Evolutionary conservation across 768 basidiomycete species (phyloP), one percentile per base, ranked within the genome.

Genomic region (Thelephora aurantiotincta): DNA sequence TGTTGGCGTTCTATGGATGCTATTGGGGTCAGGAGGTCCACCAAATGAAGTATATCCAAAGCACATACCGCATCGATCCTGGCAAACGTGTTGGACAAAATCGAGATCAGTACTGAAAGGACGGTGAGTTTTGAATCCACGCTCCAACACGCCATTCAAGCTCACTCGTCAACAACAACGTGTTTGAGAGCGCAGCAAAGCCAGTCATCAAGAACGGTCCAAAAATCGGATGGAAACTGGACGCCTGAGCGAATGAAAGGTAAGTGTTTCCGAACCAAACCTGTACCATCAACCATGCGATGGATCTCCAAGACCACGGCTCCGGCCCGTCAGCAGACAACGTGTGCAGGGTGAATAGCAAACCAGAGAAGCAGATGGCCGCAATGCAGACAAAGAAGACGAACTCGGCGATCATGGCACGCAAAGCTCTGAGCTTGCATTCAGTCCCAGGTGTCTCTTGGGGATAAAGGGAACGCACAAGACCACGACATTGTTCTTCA

Each of bases 51-150:
- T 13, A 26, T 38, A 7, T 34, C 7, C n/a, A 26, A 30, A 48
- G 30, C 26, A 60, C 73, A 46, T 48, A 76, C 76, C 13, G 69
- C 73, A 61, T 82, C 83, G 50, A 75, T 91, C 44, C 74, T 68
- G 2, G 86, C 84, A 50, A 89, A 90, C 0, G 89, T 91, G 59
- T 92, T 92, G 4, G 90, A 91, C 30, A 96, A 64, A 43, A 93
- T 87, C 6, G 88, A 92, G 50, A 94, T 92, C 42, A 94, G 70
- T 57, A 93, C 68, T 70, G 44, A 47, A 11, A 2, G 5, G 6
- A 11, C 12, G 9, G 38, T 41, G 3, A 30, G 9, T 30, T 30
- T 30, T 30, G 38, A 14, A 41, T n/a, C n/a, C 4, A 14, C 38
- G 38, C 16, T 18, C 12, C 4, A 37, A 19, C 14, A 7, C 22